A percentile compares a stretch with the other conserved stretches of the same genome.
These are phyloP conservation scores for Auricularia sp. DNA, from an alignment of 768 basidiomycete genomes.

Conservation along the genomic window DNA sequence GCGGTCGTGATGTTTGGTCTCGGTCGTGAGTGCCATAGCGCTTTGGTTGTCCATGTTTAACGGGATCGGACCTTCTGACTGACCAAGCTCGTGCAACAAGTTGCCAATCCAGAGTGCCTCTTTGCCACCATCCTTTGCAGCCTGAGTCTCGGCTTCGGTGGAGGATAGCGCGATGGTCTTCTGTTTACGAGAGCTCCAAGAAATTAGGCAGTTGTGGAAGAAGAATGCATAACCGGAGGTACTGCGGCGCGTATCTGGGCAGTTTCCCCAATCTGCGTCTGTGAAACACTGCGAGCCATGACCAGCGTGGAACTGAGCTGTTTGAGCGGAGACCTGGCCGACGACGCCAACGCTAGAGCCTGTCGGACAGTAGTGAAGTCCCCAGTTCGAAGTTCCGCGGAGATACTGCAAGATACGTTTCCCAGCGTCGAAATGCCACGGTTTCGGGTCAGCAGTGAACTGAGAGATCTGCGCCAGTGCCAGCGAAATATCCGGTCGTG, in stretches of 20 bases:
- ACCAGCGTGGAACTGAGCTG: not conserved
- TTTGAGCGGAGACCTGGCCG: not conserved
- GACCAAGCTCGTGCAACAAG: slow-evolving; percentile 9
- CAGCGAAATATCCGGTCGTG: not conserved
- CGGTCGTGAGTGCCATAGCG: slow-evolving; percentile 19
- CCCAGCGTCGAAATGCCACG: not conserved
- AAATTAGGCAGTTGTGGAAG: slow-evolving; percentile 13
- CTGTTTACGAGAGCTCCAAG: slow-evolving; percentile 19
- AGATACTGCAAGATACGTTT: not conserved
- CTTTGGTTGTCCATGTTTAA: slow-evolving; percentile 17
- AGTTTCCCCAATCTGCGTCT: slow-evolving; percentile 22
- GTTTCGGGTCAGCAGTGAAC: not conserved
- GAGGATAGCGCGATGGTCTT: slow-evolving; percentile 17
- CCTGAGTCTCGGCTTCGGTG: slow-evolving; percentile 20
- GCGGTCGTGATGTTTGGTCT: slow-evolving; percentile 18
- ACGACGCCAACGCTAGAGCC: not conserved
- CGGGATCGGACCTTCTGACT: not conserved
- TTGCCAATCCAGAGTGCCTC: slow-evolving; percentile 8
- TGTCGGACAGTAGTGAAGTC: not conserved
- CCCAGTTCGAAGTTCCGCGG: too few species aligned
- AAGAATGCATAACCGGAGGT: slow-evolving; percentile 25
- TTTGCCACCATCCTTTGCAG: slow-evolving; percentile 9
- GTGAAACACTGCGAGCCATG: slow-evolving; percentile 2
- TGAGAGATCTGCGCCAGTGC: not conserved
- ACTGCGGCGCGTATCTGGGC: slow-evolving; percentile 18